These are phyloP conservation scores for Mortierella sp. DNA, from an alignment of 371 early-diverging fungal species.

Conservation along the genomic window DNA sequence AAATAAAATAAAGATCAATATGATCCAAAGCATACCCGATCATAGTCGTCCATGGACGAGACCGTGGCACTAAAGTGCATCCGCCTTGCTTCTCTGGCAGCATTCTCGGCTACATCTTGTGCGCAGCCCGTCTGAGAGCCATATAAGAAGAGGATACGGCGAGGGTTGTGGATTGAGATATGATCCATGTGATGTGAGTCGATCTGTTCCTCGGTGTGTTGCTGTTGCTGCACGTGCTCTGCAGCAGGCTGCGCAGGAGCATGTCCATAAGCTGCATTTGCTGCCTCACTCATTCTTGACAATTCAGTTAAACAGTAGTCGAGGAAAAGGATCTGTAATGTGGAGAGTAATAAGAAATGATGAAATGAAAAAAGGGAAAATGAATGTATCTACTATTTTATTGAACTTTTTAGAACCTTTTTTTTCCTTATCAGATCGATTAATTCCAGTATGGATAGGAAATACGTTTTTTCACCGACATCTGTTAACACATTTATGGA, in stretches of 20 bases:
- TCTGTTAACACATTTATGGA: neutral
- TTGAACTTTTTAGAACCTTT: neutral
- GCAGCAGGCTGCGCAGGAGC: neutral
- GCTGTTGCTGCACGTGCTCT: constrained; percentile 18
- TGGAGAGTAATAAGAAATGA: neutral
- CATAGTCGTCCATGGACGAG: constrained; percentile 85
- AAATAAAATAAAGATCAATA: neutral
- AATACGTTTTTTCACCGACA: neutral
- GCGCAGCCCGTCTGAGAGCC: constrained; percentile 91
- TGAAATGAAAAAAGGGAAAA: neutral
- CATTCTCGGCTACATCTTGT: constrained; percentile 84
- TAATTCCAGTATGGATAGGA: neutral
- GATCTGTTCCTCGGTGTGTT: constrained; percentile 14
- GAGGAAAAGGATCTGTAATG: neutral
- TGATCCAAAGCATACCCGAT: constrained; percentile 60
- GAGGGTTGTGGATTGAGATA: constrained; percentile 46
- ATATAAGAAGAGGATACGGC: constrained; percentile 78
- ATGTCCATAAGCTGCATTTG: neutral
- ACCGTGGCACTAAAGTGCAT: constrained; percentile 77
- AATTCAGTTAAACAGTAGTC: neutral
- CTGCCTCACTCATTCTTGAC: neutral
- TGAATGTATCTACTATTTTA: neutral
- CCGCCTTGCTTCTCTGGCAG: constrained; percentile 81
- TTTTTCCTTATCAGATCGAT: constrained; percentile 13
- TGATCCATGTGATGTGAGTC: constrained; percentile 42